These are phyloP conservation scores for Flaveria ramosissima DNA, from an alignment of 129 eudicot genomes.

Conservation along the genomic window DNA sequence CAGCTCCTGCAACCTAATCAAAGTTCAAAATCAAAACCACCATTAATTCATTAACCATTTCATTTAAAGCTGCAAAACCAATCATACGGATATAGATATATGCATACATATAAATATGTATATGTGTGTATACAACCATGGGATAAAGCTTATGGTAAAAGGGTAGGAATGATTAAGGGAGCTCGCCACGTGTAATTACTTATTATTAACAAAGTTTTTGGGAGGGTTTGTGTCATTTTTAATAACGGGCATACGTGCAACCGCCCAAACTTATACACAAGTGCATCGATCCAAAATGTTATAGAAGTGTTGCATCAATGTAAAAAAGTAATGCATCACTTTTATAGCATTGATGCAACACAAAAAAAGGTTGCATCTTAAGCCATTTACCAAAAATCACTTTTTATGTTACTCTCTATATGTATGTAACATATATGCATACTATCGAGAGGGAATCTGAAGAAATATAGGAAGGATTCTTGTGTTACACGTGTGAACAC, in stretches of 20 bases:
- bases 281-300: not conserved
- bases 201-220: not conserved
- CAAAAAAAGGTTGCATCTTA: not conserved
- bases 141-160: not conserved
- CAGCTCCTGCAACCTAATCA: conserved; percentile 75
- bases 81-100: no score
- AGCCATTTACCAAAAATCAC: not conserved
- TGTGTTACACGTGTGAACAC: not conserved
- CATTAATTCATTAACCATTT: no score
- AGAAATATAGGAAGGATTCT: not conserved
- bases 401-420: no score
- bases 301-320: not conserved
- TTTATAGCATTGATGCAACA: not conserved
- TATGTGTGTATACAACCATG: not conserved
- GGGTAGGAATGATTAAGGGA: not conserved
- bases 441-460: no score
- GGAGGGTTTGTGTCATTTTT: not conserved
- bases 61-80: no score
- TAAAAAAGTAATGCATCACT: not conserved
- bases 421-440: no score
- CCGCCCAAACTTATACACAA: not conserved
- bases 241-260: not conserved
- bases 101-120: not conserved
- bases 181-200: not conserved
- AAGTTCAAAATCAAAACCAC: conserved; percentile 16